Conservation (phyloP, 192 early-diverging fungal species). For the Umbelopsis ramanniana region DNA sequence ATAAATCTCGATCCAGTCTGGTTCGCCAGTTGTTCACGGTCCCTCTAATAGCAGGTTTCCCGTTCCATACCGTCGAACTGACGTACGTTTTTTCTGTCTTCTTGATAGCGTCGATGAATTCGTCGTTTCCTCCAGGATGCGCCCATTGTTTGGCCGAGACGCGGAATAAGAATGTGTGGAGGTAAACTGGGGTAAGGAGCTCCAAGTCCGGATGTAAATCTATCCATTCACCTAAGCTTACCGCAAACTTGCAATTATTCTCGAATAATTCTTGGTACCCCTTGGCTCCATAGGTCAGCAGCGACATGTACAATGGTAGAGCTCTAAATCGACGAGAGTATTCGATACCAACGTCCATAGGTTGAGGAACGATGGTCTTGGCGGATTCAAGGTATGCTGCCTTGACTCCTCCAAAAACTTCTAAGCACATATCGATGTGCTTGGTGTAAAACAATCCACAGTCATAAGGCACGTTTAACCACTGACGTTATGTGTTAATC, state of each 20-base stretch:
- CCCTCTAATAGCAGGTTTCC: constrained; percentile 46
- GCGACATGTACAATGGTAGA: constrained; percentile 58
- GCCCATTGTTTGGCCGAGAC: constrained; percentile 7
- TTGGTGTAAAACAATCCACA: constrained; percentile 54
- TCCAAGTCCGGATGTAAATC: constrained; percentile 12
- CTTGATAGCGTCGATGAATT: constrained; percentile 48
- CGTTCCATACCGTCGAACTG: constrained; percentile 51
- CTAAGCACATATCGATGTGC: constrained; percentile 38
- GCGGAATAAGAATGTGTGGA: constrained; percentile 31
- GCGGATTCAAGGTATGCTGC: constrained; percentile 43
- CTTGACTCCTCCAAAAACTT: constrained; percentile 35
- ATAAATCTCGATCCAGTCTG: constrained; percentile 32
- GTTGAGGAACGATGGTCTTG: constrained; percentile 33
- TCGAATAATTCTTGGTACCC: constrained; percentile 55
- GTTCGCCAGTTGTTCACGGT: constrained; percentile 57
- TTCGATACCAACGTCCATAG: constrained; percentile 58
- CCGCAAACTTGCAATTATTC: constrained; percentile 53
- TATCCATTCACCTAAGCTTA: constrained; percentile 52
- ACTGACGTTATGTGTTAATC: constrained; percentile 21
- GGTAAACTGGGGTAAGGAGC: neutral
- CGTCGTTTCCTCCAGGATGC: constrained; percentile 31
- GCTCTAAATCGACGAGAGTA: constrained; percentile 65
- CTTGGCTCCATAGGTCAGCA: constrained; percentile 51
- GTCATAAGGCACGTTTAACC: constrained; percentile 71
- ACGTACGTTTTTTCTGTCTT: constrained; percentile 49